Percentiles rank a stretch among this genome's conserved stretches.
These are phyloP conservation scores for Trametopsis cervina DNA, from an alignment of 768 basidiomycete genomes.

Conservation along the genomic window DNA sequence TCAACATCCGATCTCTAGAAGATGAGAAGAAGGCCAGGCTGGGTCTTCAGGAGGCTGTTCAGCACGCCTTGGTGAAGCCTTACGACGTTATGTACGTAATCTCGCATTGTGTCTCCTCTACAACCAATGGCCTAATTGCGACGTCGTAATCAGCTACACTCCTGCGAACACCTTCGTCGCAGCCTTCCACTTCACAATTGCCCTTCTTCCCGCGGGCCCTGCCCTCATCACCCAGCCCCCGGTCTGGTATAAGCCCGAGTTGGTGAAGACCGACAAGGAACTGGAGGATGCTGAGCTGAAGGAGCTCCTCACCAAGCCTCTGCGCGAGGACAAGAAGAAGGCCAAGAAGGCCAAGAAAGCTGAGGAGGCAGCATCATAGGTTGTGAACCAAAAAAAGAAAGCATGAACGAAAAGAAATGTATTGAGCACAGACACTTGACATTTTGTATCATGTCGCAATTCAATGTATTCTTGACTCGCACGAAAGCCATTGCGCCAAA, in stretches of 20 bases:
- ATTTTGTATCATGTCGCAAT: not conserved
- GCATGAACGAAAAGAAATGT: not conserved
- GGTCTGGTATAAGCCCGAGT: conserved; percentile 88
- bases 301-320: conserved; percentile 63
- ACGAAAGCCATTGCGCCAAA: not conserved
- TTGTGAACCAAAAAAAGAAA: not conserved
- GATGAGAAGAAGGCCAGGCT: conserved; percentile 95
- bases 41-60: conserved; percentile 93
- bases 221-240: conserved; percentile 83
- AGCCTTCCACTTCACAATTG: conserved; percentile 96
- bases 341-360: conserved; percentile 76
- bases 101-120: too few relatives aligned
- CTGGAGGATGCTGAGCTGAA: conserved; percentile 86
- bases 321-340: conserved; percentile 89
- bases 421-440: not conserved
- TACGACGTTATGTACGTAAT: conserved; percentile 90
- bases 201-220: conserved; percentile 85
- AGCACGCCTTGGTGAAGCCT: conserved; percentile 88
- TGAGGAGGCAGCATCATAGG: conserved; percentile 28
- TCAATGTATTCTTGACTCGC: not conserved
- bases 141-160: conserved; percentile 50
- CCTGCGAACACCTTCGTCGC: conserved; percentile 81
- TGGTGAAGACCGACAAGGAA: conserved; percentile 85
- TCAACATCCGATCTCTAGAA: conserved; percentile 89
- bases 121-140: too few relatives aligned